Percentiles rank a stretch among this genome's conserved stretches.
Evolutionary conservation across 2,329 filamentous ascomycete species (phyloP).

Genomic region (Fusarium equiseti): DNA sequence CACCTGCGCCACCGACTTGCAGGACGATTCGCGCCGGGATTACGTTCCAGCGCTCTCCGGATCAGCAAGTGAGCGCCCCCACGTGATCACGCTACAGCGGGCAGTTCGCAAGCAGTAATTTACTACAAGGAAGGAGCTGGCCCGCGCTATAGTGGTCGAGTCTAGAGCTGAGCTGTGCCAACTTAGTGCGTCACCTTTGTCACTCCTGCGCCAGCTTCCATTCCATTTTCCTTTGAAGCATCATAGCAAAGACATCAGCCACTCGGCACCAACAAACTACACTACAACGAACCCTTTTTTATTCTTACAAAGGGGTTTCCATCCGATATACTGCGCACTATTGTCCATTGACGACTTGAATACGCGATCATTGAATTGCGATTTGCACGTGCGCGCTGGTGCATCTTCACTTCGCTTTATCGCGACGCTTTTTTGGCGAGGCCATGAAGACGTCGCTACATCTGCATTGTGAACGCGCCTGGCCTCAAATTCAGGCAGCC

Average conservation of each 20-base stretch:
- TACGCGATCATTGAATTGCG: slow-evolving; percentile 22
- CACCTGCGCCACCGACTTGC: slow-evolving; percentile 16
- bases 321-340: background rate
- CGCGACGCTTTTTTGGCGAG: slow-evolving; percentile 37
- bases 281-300: background rate
- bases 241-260: slow-evolving; percentile 30
- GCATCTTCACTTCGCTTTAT: slow-evolving; percentile 28
- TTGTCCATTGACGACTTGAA: slow-evolving; percentile 22
- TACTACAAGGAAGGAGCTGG: slow-evolving; percentile 38
- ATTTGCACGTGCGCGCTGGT: slow-evolving; percentile 33
- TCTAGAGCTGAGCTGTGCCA: slow-evolving; percentile 33
- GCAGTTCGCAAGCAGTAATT: slow-evolving; percentile 31
- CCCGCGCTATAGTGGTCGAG: slow-evolving; percentile 5
- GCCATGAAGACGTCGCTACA: slow-evolving; percentile 48
- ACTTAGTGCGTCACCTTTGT: slow-evolving; percentile 45
- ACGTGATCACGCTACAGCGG: slow-evolving; percentile 10
- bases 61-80: background rate
- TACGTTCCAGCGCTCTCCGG: slow-evolving; percentile 32
- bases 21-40: slow-evolving; percentile 18
- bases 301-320: background rate
- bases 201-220: slow-evolving; percentile 33
- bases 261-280: background rate
- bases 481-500: background rate
- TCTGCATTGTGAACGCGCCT: slow-evolving; percentile 16
- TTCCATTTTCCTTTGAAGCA: slow-evolving; percentile 6